phyloP scores from a whole-genome alignment of 202 grass and related monocot species.

The Eragrostis tef region DNA sequence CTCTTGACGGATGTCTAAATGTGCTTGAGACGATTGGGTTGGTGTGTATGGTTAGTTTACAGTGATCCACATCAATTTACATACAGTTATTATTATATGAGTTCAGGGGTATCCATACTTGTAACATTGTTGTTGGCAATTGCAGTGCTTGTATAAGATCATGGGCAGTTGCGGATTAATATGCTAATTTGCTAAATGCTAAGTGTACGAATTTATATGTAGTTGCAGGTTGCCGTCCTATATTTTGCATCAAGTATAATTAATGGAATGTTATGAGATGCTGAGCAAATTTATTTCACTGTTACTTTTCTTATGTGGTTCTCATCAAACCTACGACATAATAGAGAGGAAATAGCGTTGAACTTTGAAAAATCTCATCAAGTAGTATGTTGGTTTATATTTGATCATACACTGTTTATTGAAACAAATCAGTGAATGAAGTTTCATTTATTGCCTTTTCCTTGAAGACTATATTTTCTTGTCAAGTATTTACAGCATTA shows the following conservation, averaged over 20 bases:
- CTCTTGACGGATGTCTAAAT: background rate
- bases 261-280: background rate
- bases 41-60: background rate
- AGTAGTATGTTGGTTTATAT: conserved; percentile 1
- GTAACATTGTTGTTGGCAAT: background rate
- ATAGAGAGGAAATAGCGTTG: background rate
- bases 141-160: too few relatives aligned
- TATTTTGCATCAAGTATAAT: background rate
- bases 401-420: background rate
- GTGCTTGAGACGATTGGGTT: too few relatives aligned
- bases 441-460: background rate
- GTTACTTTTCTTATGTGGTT: background rate
- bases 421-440: background rate
- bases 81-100: too few relatives aligned
- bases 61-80: too few relatives aligned
- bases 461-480: background rate
- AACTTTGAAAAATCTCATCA: background rate
- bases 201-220: too few relatives aligned
- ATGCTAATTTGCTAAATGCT: too few relatives aligned
- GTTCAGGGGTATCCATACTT: background rate
- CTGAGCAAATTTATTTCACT: background rate
- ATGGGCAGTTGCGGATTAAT: too few relatives aligned
- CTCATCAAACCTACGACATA: background rate
- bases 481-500: background rate
- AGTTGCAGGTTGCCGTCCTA: too few relatives aligned